Percentiles rank a stretch among this genome's conserved stretches.
Conservation (phyloP, 352 stramenopile genomes). For the Peronosclerospora sorghi region DNA sequence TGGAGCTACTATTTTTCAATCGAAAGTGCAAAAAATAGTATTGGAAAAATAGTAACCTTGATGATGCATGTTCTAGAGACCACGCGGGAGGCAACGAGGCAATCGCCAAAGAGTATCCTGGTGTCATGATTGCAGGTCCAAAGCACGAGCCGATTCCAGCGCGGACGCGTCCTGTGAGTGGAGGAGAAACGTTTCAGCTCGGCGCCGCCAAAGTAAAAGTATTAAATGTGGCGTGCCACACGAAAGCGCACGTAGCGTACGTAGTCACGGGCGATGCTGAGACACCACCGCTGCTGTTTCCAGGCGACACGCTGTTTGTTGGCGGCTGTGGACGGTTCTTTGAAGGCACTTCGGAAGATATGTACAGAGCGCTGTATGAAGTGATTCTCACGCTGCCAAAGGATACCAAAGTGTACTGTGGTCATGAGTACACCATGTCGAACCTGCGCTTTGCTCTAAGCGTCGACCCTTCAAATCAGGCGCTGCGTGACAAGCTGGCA, state of each 20-base stretch:
- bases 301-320: constrained; percentile 83
- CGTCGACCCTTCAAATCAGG: constrained; percentile 87
- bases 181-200: constrained; percentile 77
- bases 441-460: constrained; percentile 91
- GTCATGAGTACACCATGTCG: constrained; percentile 88
- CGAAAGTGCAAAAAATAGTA: no score
- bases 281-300: constrained; percentile 73
- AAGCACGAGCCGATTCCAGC: constrained; percentile 69
- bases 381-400: constrained; percentile 78
- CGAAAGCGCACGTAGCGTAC: constrained; percentile 73
- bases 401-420: constrained; percentile 83
- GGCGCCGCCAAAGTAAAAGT: constrained; percentile 62
- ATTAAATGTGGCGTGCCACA: constrained; percentile 79
- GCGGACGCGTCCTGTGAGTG: constrained; percentile 45
- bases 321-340: constrained; percentile 82
- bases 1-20: neutral
- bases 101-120: constrained; percentile 52
- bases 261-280: constrained; percentile 69
- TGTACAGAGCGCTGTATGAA: constrained; percentile 82
- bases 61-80: constrained; percentile 32
- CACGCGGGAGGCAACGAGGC: constrained; percentile 70
- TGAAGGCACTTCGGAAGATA: constrained; percentile 80
- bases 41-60: no score
- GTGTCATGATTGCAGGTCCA: constrained; percentile 55
- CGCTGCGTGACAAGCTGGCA: constrained; percentile 79